phyloP scores from a whole-genome alignment of 108 stramenopile genomes.

The Asterionellopsis glacialis region DNA sequence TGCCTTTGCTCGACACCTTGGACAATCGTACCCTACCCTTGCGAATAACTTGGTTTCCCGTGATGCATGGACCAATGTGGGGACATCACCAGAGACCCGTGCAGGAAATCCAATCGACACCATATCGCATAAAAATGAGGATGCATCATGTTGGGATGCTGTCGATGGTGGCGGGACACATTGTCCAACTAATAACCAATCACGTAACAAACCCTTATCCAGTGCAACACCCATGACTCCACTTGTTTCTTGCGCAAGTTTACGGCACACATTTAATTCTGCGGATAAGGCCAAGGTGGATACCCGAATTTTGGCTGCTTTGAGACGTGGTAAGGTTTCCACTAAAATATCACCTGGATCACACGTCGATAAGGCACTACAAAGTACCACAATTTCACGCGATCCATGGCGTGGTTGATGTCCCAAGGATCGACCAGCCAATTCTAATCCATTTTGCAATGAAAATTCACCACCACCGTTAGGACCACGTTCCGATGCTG shows the following conservation, averaged over 20 bases:
- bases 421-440: constrained; percentile 80
- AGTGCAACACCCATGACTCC: constrained; percentile 74
- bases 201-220: constrained; percentile 67
- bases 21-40: constrained; percentile 74
- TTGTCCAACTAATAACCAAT: constrained; percentile 61
- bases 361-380: constrained; percentile 65
- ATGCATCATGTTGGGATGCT: constrained; percentile 2
- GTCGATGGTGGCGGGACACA: constrained; percentile 65
- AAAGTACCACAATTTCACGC: constrained; percentile 76
- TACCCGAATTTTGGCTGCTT: constrained; percentile 63
- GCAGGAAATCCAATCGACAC: constrained; percentile 85
- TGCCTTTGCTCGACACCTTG: constrained; percentile 70
- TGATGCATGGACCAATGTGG: constrained; percentile 64
- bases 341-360: constrained; percentile 76
- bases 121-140: constrained; percentile 49
- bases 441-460: constrained; percentile 86
- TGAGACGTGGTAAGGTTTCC: constrained; percentile 62
- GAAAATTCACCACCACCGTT: constrained; percentile 69
- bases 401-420: constrained; percentile 77
- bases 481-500: constrained; percentile 25
- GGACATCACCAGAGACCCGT: constrained; percentile 56
- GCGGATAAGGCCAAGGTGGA: constrained; percentile 64
- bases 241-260: constrained; percentile 69
- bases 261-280: constrained; percentile 78
- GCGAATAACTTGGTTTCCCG: constrained; percentile 57